A percentile compares a stretch with the other conserved stretches of the same genome.
Evolutionary conservation across 805 yeast genomes (phyloP).

Genomic region (Candida endomychidarum): DNA sequence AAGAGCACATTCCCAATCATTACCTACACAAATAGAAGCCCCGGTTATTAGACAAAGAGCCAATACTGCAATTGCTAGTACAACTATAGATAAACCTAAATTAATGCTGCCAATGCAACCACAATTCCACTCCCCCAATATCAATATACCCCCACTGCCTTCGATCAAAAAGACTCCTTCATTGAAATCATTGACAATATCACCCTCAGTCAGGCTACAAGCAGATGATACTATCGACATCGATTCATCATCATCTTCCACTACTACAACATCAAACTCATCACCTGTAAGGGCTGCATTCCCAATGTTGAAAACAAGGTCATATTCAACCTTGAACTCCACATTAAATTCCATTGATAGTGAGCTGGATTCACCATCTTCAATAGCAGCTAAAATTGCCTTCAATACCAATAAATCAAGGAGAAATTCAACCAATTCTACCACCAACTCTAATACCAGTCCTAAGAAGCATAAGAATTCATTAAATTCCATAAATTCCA

Average conservation of each 20-base stretch:
- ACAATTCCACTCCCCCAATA: constrained; percentile 9
- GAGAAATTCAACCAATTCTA: constrained; percentile 9
- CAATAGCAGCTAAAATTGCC: constrained; percentile 30
- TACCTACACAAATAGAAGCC: constrained; percentile 29
- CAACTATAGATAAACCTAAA: constrained; percentile 1
- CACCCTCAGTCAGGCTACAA: constrained; percentile 31
- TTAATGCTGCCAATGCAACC: constrained; percentile 2
- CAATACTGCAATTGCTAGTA: constrained; percentile 10
- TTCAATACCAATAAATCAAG: constrained; percentile 22
- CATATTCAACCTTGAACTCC: constrained; percentile 6
- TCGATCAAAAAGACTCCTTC: constrained; percentile 29
- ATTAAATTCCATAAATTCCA: constrained; percentile 17
- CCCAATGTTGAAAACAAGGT: constrained; percentile 10
- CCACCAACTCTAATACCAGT: constrained; percentile 9
- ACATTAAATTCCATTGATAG: constrained; percentile 5
- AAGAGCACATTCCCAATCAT: constrained; percentile 34
- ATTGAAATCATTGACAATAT: constrained; percentile 38
- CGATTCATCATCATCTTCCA: constrained; percentile 12
- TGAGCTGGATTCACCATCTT: constrained; percentile 19
- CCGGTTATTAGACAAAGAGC: constrained; percentile 16
- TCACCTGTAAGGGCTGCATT: constrained; percentile 14
- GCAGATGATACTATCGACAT: constrained; percentile 12
- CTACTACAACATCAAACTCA: constrained; percentile 11
- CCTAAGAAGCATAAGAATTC: constrained; percentile 16
- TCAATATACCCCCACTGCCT: constrained; percentile 15